A percentile compares a stretch with the other conserved stretches of the same genome.
phyloP scores from a whole-genome alignment of 2,329 filamentous ascomycete species.

The Alternaria tenuissima region DNA sequence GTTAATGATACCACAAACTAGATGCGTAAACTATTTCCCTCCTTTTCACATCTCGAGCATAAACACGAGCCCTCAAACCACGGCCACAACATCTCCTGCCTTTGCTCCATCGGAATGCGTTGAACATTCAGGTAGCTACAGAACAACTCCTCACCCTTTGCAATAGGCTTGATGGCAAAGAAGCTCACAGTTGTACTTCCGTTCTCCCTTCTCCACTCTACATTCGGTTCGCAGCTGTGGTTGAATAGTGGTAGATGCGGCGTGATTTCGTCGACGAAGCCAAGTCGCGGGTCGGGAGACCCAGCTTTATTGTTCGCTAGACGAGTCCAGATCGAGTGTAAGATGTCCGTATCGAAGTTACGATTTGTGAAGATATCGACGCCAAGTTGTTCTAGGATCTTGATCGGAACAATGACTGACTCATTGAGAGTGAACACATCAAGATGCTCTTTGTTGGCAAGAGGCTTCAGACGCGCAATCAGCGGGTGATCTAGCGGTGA shows the following conservation, averaged over 20 bases:
- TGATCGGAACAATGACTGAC: constrained; percentile 37
- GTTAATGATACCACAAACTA: not conserved
- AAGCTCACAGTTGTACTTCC: constrained; percentile 21
- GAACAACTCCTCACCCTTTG: constrained; percentile 21
- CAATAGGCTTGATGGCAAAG: constrained; percentile 15
- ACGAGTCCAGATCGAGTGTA: constrained; percentile 44
- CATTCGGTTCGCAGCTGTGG: constrained; percentile 46
- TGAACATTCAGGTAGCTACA: constrained; percentile 22
- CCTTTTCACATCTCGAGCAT: constrained; percentile 17
- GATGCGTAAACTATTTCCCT: not conserved
- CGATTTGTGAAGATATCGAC: constrained; percentile 28
- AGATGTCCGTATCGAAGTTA: constrained; percentile 40
- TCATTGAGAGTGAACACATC: constrained; percentile 42
- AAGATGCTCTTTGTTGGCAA: constrained; percentile 33
- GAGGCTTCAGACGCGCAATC: constrained; percentile 39
- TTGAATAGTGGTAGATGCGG: constrained; percentile 44
- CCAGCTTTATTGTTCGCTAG: constrained; percentile 48
- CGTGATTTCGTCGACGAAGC: constrained; percentile 40
- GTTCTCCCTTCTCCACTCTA: constrained; percentile 23
- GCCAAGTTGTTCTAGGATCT: constrained; percentile 37
- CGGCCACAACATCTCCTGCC: constrained; percentile 20
- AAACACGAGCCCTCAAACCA: constrained; percentile 25
- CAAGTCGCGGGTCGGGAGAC: constrained; percentile 25
- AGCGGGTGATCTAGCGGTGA: constrained; percentile 39
- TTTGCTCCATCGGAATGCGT: constrained; percentile 5